A percentile compares a stretch with the other conserved stretches of the same genome.
Evolutionary conservation across 345 rosid species (phyloP).

Genomic region (Noccaea caerulescens): DNA sequence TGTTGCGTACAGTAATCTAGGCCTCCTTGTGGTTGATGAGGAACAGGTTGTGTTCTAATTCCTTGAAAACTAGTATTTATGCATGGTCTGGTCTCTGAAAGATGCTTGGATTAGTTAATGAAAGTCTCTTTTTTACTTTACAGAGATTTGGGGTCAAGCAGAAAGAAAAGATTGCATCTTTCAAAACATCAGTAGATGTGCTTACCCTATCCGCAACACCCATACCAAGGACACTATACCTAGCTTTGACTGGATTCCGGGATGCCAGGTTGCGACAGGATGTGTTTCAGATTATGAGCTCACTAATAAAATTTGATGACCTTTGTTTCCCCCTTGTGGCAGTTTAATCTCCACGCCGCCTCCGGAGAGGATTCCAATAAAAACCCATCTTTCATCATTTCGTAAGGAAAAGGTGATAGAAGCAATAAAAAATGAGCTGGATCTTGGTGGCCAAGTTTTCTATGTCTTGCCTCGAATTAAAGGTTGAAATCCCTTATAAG

Average conservation of each 20-base stretch:
- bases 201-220: slow-evolving; percentile 98
- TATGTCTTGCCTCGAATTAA: slow-evolving; percentile 94
- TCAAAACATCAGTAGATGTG: slow-evolving; percentile 92
- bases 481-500: slow-evolving; percentile 52
- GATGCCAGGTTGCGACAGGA: slow-evolving; percentile 81
- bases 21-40: slow-evolving; percentile 97
- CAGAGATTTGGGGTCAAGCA: slow-evolving; percentile 99
- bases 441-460: slow-evolving; percentile 91
- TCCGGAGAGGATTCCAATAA: slow-evolving; percentile 97
- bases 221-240: slow-evolving; percentile 92
- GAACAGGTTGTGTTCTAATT: slow-evolving; percentile 74
- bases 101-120: slow-evolving; percentile 40
- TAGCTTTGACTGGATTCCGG: slow-evolving; percentile 96
- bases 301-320: slow-evolving; percentile 14
- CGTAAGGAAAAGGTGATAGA: slow-evolving; percentile 63
- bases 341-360: slow-evolving; percentile 96
- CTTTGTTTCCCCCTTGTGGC: slow-evolving; percentile 39
- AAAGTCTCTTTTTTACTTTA: slow-evolving; percentile 38
- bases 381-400: slow-evolving; percentile 75
- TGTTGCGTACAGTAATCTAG: slow-evolving; percentile 85
- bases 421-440: slow-evolving; percentile 82
- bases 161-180: slow-evolving; percentile 95
- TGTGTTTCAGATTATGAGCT: slow-evolving; percentile 17
- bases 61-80: slow-evolving; percentile 19
- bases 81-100: slow-evolving; percentile 25